Base-by-base conservation (phyloP, 176 grass and related monocot genomes). In the Oryza brachyantha region DNA sequence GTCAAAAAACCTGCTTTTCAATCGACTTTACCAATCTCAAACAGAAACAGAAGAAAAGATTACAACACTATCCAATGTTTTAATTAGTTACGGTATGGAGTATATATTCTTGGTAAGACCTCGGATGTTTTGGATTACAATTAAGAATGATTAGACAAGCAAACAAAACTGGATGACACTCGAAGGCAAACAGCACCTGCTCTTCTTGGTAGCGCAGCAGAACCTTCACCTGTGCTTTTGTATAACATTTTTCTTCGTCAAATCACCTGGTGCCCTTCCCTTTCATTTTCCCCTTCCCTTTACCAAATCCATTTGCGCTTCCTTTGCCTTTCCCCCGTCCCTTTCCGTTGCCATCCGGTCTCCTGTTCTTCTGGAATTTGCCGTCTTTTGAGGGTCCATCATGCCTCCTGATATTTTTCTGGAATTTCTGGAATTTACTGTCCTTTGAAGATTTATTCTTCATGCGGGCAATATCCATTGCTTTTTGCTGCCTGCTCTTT, bases 401-500 rank as follows among this genome's bases (percentile, higher is more conserved):
- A 1, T 75, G 66, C 68, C 55, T 81, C 29, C 52, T 60, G 16
- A 61, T 60, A n/a, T 76, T 78, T 10, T 54, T 84, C 68, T 84
- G 57, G 22, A 61, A 72, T 72, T 88, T 87, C 74, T 79, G 61
- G 26, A 85, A 86, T 80, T 88, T 90, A 17, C 68, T 60, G 0
- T 89, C 84, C 26, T 80, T 87, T 0, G 84, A 36, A 7, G 86
- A 66, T 57, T 74, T 97, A 64, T 74, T 77, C 42, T 98, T 93
- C 75, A 92, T 45, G 29, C 58, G 77, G 3, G 77, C 64, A 67
- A 87, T 67, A 70, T 91, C 85, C 26, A 43, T 72, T 29, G 85
- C 88, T 72, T 98, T 92, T 65, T 87, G 64, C 55, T 94, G 96
- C 81, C 96, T 90, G 28, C 72, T 64, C 83, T 93, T 99, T 61